These are phyloP conservation scores for Botrytis sinoallii DNA, from an alignment of 2,329 filamentous ascomycete genomes.

Conservation along the genomic window DNA sequence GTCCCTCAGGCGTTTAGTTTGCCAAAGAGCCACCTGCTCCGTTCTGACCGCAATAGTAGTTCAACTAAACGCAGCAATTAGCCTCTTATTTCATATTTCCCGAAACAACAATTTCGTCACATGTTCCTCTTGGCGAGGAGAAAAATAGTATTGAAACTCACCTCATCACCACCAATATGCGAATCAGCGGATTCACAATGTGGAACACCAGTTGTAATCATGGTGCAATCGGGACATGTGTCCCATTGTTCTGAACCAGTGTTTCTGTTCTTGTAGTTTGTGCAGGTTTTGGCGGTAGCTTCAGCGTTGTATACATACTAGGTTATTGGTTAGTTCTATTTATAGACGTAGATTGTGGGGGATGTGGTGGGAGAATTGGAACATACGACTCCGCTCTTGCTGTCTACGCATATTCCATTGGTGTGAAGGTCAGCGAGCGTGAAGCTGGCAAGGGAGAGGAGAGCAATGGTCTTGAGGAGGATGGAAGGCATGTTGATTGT, in stretches of 20 bases:
- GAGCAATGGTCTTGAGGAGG: conserved; percentile 4
- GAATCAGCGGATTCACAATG: not conserved
- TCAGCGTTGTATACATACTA: conserved; percentile 2
- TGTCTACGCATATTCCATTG: not conserved
- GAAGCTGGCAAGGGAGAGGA: conserved; percentile 13
- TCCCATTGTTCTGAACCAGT: conserved; percentile 5
- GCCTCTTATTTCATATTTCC: not conserved
- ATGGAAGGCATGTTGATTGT: conserved; percentile 4
- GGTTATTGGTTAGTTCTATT: not conserved
- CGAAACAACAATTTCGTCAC: not conserved
- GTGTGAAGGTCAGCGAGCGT: conserved; percentile 8
- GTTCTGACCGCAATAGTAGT: conserved; percentile 14
- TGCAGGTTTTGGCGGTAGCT: not conserved
- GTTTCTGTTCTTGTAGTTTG: not conserved
- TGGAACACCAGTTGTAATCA: not conserved
- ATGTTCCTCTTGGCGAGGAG: not conserved
- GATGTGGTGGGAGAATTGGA: too few relatives aligned
- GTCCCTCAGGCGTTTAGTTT: not conserved
- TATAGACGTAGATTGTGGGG: not conserved
- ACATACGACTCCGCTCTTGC: not conserved
- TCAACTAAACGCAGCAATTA: not conserved
- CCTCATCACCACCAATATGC: conserved; percentile 17
- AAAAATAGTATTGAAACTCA: not conserved
- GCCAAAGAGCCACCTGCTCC: not conserved
- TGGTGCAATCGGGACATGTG: conserved; percentile 2